A percentile compares a stretch with the other conserved stretches of the same genome.
Evolutionary conservation across 805 yeast genomes (phyloP).

Genomic region (Citeromyces nyonsensis): DNA sequence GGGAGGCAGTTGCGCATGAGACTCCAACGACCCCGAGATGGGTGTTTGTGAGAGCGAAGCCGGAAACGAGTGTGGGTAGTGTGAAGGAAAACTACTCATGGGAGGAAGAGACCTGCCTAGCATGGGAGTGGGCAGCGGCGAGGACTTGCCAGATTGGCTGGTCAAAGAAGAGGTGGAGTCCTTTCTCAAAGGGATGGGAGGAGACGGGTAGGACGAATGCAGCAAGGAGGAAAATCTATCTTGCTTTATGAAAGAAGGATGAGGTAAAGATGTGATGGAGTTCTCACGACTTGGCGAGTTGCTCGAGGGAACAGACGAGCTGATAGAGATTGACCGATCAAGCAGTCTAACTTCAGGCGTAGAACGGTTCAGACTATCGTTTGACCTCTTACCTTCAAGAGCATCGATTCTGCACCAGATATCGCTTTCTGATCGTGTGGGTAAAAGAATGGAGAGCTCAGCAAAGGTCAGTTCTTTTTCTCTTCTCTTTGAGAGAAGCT

Average conservation of each 20-base stretch:
- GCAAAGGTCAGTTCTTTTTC: slow-evolving; percentile 49
- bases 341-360: neutral
- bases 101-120: too few species aligned
- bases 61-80: too few species aligned
- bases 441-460: slow-evolving; percentile 60
- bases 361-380: slow-evolving; percentile 3
- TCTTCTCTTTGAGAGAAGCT: slow-evolving; percentile 35
- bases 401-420: slow-evolving; percentile 46
- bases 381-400: slow-evolving; percentile 12
- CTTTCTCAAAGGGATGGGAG: slow-evolving; percentile 4
- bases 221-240: slow-evolving; percentile 5
- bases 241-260: slow-evolving; percentile 3
- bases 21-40: too few species aligned
- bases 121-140: too few species aligned
- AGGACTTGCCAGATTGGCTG: too few species aligned
- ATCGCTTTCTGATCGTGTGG: slow-evolving; percentile 61
- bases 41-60: too few species aligned
- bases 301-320: slow-evolving; percentile 1
- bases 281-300: slow-evolving; percentile 5
- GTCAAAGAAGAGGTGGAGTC: too few species aligned
- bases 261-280: slow-evolving; percentile 3
- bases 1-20: too few species aligned
- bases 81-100: too few species aligned
- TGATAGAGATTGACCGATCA: slow-evolving; percentile 4
- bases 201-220: slow-evolving; percentile 6